phyloP scores from a whole-genome alignment of 192 early-diverging fungal genomes.

The Umbelopsis sp. region DNA sequence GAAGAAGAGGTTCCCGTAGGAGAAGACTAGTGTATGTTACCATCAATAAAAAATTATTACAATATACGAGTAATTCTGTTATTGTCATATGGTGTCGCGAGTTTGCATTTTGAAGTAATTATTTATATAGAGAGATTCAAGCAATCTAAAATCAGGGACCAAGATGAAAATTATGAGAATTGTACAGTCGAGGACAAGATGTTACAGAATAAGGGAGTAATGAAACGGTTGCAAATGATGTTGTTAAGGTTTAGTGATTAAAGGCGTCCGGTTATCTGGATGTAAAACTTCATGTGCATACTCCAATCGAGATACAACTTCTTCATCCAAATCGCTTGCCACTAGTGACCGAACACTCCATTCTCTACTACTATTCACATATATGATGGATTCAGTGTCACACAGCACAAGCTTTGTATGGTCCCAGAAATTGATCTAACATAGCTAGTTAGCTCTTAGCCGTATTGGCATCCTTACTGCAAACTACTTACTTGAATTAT shows the following conservation, averaged over 20 bases:
- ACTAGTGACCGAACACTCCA: conserved; percentile 7
- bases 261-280: neutral
- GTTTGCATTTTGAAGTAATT: too few relatives aligned
- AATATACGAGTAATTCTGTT: neutral
- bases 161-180: neutral
- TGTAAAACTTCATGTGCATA: conserved; percentile 1
- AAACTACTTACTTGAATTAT: conserved; percentile 59
- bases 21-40: conserved; percentile 65
- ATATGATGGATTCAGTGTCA: neutral
- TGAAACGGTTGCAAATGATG: neutral
- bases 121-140: too few relatives aligned
- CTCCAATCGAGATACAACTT: neutral
- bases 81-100: too few relatives aligned
- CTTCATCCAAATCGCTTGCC: neutral
- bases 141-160: too few relatives aligned
- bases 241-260: neutral
- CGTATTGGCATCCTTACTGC: too few relatives aligned
- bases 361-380: neutral
- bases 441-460: neutral
- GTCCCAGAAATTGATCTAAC: conserved; percentile 6
- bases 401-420: conserved; percentile 8
- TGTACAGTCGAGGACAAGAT: conserved; percentile 9
- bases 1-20: conserved; percentile 96
- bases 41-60: neutral
- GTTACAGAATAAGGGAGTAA: too few relatives aligned